Conservation (phyloP, 257 asterid genomes). For the Gentiana macrophylla region DNA sequence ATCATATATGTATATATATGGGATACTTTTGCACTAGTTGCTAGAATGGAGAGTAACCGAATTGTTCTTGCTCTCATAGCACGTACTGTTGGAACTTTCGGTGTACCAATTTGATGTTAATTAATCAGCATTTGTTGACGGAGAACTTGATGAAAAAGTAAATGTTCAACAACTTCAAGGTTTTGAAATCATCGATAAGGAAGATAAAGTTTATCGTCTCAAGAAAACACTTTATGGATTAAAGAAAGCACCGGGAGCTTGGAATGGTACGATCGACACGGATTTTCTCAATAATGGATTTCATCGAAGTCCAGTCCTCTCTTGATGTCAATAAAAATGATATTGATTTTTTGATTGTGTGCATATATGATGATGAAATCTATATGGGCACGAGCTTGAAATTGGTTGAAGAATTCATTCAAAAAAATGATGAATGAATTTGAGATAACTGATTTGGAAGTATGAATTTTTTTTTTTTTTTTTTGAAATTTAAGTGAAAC, state of each 20-base stretch:
- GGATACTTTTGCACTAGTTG: too few relatives aligned
- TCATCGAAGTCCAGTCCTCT: background rate
- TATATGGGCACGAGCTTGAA: background rate
- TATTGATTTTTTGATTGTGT: background rate
- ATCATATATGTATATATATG: too few relatives aligned
- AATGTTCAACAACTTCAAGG: background rate
- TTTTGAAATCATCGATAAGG: background rate
- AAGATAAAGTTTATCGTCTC: background rate
- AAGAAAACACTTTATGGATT: background rate
- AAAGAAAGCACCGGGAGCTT: background rate
- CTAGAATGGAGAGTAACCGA: too few relatives aligned
- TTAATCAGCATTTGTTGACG: background rate
- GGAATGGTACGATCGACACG: background rate
- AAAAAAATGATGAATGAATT: background rate
- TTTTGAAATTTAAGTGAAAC: background rate
- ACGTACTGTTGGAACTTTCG: too few relatives aligned
- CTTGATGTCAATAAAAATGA: background rate
- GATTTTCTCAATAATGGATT: background rate
- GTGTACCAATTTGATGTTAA: constrained; percentile 2
- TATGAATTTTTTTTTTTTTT: too few relatives aligned
- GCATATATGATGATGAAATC: constrained; percentile 2
- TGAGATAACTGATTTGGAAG: background rate
- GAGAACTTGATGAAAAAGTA: background rate
- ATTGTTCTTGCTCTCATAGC: too few relatives aligned
- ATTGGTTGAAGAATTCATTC: background rate